Percentiles rank a stretch among this genome's conserved stretches.
Conservation (phyloP, 805 yeast genomes). For the Candida dendrica region DNA sequence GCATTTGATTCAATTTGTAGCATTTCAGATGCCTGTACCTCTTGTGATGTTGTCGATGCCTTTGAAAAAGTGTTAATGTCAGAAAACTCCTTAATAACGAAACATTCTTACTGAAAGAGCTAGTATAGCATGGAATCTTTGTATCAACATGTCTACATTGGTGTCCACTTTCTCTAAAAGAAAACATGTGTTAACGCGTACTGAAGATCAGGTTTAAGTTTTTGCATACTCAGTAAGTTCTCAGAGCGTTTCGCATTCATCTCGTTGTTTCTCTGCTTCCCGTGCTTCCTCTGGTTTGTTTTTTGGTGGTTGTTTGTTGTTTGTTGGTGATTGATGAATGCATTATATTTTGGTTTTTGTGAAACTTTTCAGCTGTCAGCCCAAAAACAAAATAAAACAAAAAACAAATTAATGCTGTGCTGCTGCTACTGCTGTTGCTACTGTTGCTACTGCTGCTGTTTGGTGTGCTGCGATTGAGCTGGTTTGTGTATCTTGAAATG, state of each 20-base stretch:
- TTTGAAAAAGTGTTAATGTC: not conserved
- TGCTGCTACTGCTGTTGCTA: no score
- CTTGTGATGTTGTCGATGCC: conserved; percentile 24
- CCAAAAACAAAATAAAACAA: no score
- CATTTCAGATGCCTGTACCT: conserved; percentile 40
- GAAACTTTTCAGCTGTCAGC: no score
- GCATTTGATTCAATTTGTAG: conserved; percentile 51
- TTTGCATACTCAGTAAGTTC: conserved; percentile 29
- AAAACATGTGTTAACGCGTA: not conserved
- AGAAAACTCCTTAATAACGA: no score
- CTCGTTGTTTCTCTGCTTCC: no score
- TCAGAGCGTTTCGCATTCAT: conserved; percentile 39
- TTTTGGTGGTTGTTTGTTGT: not conserved
- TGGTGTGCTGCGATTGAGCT: no score
- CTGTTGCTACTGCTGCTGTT: no score
- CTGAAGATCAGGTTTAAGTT: no score
- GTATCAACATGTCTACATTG: conserved; percentile 42
- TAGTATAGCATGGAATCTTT: conserved; percentile 44
- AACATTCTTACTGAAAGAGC: conserved; percentile 35
- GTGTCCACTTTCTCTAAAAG: conserved; percentile 39
- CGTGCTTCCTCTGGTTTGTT: not conserved
- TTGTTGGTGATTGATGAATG: not conserved
- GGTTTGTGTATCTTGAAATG: no score
- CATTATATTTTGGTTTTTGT: not conserved
- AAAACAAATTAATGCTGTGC: no score